Base-by-base conservation (phyloP, 495 filamentous ascomycete genomes). In the Neurospora pannonica region DNA sequence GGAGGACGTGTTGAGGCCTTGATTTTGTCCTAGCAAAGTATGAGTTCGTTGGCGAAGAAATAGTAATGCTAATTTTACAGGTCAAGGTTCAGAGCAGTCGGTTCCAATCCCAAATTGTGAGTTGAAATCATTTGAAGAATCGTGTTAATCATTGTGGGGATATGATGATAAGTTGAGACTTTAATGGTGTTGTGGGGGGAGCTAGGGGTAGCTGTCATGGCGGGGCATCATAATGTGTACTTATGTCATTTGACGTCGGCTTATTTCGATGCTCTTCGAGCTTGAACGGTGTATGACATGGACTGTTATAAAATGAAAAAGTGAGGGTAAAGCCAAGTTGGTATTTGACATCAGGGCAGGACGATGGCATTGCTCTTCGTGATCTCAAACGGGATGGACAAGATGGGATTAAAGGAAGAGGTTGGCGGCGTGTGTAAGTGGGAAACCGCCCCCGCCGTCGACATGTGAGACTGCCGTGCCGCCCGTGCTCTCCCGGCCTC, bases 1-100 rank as follows among this genome's bases (percentile, higher is more conserved):
- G 2, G 78, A 81, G 62, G 80, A 80, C 11, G 70, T 10, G 2
- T 42, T 37, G 74, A 71, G 43, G 73, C 71, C 21, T 62, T 38
- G 70, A 71, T 38, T 34, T 38, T 37, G 10, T 75, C 17, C 54
- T 24, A 71, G 46, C 21, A 21, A 21, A 0, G 13, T 54, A 21
- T 31, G 70, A 67, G 43, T 38, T 34, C 15, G 6, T 75, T n/a
- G 24, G 21, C 3, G 0, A 6, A 67, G 13, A 19, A 28, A 8
- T 24, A 34, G 8, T 34, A 34, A 19, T 34, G 13, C 15, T 34
- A 67, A 67, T 34, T 34, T 31, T 19, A 34, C 54, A 10, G 24
- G 24, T 34, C 54, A 67, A 19, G 0, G 31, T 67, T 19, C 28
- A 8, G 24, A 67, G 54, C 15, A 67, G 6, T 36, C 7, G 2